These are phyloP conservation scores for Helminthosporium solani DNA, from an alignment of 2,329 filamentous ascomycete species.

Conservation along the genomic window DNA sequence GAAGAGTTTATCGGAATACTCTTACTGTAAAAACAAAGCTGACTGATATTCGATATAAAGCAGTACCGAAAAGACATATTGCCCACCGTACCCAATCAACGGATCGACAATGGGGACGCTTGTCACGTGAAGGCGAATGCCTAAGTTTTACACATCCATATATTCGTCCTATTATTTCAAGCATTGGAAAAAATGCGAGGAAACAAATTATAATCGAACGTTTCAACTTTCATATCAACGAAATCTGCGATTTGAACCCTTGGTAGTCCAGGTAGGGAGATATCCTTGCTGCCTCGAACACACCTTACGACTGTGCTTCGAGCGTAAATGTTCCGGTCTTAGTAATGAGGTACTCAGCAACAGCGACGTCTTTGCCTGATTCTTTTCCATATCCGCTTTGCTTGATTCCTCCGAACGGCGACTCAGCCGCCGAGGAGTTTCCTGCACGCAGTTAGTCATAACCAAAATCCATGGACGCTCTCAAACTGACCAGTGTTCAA, in stretches of 20 bases:
- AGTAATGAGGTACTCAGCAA: slow-evolving; percentile 62
- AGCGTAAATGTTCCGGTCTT: slow-evolving; percentile 67
- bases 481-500: slow-evolving; percentile 56
- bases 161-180: no score
- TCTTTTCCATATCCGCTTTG: slow-evolving; percentile 69
- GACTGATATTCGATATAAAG: background rate
- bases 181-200: no score
- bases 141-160: no score
- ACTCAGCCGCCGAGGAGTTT: slow-evolving; percentile 65
- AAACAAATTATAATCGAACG: no score
- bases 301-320: slow-evolving; percentile 36
- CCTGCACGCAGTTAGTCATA: slow-evolving; percentile 37
- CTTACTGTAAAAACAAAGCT: slow-evolving; percentile 3
- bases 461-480: background rate
- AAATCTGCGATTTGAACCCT: no score
- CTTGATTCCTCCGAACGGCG: slow-evolving; percentile 68
- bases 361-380: slow-evolving; percentile 65
- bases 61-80: background rate
- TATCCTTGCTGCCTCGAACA: no score
- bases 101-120: no score
- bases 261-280: no score
- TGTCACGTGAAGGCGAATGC: no score
- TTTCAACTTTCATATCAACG: no score
- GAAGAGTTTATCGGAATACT: slow-evolving; percentile 29
- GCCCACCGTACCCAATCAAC: slow-evolving; percentile 10